Evolutionary conservation across 805 yeast genomes (phyloP).

Genomic region (Monosporozyma siamensis): DNA sequence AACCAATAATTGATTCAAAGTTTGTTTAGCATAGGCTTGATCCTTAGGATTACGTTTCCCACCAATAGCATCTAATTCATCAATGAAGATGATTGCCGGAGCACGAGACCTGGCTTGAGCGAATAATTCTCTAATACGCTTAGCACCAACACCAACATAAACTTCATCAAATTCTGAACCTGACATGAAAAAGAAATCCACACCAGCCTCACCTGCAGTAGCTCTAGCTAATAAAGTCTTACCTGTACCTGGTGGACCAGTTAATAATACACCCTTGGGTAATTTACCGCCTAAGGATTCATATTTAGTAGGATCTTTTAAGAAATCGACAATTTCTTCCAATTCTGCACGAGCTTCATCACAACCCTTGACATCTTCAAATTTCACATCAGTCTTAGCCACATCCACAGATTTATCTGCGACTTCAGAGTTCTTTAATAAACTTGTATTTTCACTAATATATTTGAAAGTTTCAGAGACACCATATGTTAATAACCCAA

Average conservation of each 20-base stretch:
- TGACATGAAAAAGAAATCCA: conserved; percentile 96
- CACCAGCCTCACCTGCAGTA: conserved; percentile 98
- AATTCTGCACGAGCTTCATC: conserved; percentile 97
- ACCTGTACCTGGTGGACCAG: conserved; percentile 99
- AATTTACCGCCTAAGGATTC: conserved; percentile 95
- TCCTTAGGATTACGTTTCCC: conserved; percentile 96
- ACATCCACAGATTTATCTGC: conserved; percentile 77
- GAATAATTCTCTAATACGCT: conserved; percentile 89
- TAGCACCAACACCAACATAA: conserved; percentile 98
- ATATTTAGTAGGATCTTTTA: conserved; percentile 91
- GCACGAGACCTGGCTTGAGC: conserved; percentile 88
- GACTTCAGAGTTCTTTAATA: conserved; percentile 58
- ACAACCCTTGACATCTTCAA: conserved; percentile 91
- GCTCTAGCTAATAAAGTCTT: conserved; percentile 94
- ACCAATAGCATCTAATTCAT: conserved; percentile 97
- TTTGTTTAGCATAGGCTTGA: conserved; percentile 96
- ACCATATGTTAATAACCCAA: conserved; percentile 73
- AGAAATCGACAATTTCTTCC: conserved; percentile 95
- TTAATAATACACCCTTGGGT: conserved; percentile 91
- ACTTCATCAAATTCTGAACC: conserved; percentile 98
- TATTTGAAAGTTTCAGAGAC: conserved; percentile 70
- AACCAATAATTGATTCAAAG: conserved; percentile 88
- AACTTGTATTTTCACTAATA: conserved; percentile 64
- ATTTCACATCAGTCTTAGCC: conserved; percentile 74
- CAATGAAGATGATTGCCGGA: conserved; percentile 95